These are phyloP conservation scores for Coemansia sp. DNA, from an alignment of 192 early-diverging fungal genomes.

Conservation along the genomic window DNA sequence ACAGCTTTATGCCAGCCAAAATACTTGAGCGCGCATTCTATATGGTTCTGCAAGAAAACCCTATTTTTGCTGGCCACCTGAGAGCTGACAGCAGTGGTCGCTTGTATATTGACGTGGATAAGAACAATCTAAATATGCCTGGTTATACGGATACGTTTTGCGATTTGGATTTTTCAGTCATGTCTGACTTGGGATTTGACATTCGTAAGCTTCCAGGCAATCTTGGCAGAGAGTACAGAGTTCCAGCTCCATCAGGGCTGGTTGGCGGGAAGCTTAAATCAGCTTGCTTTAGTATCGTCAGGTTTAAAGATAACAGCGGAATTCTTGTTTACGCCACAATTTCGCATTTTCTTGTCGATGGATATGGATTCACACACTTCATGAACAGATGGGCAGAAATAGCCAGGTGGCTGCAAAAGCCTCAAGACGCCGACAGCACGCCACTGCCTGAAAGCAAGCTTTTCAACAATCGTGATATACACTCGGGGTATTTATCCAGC, in stretches of 20 bases:
- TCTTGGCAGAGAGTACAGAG: neutral
- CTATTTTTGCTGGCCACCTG: conserved; percentile 24
- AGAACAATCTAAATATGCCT: conserved; percentile 30
- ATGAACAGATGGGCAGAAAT: conserved; percentile 26
- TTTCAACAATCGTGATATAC: neutral
- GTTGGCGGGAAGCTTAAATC: conserved; percentile 12
- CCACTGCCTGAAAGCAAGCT: neutral
- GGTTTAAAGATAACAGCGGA: conserved; percentile 34
- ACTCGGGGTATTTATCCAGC: neutral
- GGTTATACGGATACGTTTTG: conserved; percentile 18
- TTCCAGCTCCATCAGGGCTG: neutral
- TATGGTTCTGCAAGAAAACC: conserved; percentile 15
- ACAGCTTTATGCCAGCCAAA: conserved; percentile 21
- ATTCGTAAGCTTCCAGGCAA: conserved; percentile 5
- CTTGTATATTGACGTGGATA: conserved; percentile 10
- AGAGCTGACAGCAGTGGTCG: conserved; percentile 1
- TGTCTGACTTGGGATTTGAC: conserved; percentile 8
- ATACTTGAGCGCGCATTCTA: conserved; percentile 21
- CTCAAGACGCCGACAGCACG: neutral
- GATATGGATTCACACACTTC: conserved; percentile 20
- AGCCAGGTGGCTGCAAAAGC: conserved; percentile 7
- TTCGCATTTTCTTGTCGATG: conserved; percentile 22
- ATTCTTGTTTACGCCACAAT: conserved; percentile 21
- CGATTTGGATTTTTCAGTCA: neutral
- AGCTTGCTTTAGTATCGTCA: conserved; percentile 10